A percentile compares a stretch with the other conserved stretches of the same genome.
phyloP scores from a whole-genome alignment of 1,284 basidiomycete species.

The Caloboletus inedulis region DNA sequence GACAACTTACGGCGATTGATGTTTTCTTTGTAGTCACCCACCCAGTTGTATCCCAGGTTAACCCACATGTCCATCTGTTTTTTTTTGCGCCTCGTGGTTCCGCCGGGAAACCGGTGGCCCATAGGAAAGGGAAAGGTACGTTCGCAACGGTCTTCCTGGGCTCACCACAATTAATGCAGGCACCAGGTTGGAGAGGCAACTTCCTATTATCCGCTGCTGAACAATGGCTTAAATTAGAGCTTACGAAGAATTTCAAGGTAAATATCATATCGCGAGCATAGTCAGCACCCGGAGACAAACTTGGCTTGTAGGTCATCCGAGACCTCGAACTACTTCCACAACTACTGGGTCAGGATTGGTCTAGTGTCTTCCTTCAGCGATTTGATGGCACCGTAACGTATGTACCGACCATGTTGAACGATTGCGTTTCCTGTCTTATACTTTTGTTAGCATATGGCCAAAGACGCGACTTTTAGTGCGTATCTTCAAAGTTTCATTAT shows the following conservation, averaged over 20 bases:
- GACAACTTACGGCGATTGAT: background rate
- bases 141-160: background rate
- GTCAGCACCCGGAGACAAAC: background rate
- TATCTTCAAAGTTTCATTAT: constrained; percentile 8
- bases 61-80: constrained; percentile 98
- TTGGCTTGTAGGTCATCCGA: constrained; percentile 65
- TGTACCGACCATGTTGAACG: constrained; percentile 28
- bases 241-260: constrained; percentile 93
- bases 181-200: constrained; percentile 88
- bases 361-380: constrained; percentile 87
- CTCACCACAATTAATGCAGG: background rate
- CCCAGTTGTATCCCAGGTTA: constrained; percentile 93
- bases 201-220: constrained; percentile 90
- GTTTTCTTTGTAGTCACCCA: constrained; percentile 69
- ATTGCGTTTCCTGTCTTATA: constrained; percentile 32
- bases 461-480: constrained; percentile 70
- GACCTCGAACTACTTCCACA: constrained; percentile 90
- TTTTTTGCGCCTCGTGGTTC: constrained; percentile 95
- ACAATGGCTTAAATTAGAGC: constrained; percentile 90
- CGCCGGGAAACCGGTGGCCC: constrained; percentile 90
- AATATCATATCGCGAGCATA: constrained; percentile 2
- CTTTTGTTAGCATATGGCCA: constrained; percentile 74
- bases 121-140: constrained; percentile 85
- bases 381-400: constrained; percentile 84
- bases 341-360: constrained; percentile 91